Base-by-base conservation (phyloP, 148 eudicot species). In the Persicaria maculosa region DNA sequence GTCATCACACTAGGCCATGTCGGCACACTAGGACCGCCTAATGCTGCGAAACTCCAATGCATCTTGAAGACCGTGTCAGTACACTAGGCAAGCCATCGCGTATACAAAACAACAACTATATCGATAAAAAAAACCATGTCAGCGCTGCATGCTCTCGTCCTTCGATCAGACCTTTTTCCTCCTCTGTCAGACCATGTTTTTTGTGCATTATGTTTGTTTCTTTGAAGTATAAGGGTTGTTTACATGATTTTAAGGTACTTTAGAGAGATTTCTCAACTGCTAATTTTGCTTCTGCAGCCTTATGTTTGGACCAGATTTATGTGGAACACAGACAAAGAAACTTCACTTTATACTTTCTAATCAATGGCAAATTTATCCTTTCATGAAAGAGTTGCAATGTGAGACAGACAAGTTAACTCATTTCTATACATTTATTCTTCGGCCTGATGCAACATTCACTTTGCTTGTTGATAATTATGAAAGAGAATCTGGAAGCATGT, bases 391-490 rank as follows among this genome's bases (percentile, higher is more conserved):
- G 20, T 80, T 94, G 79, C 85, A 88, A 80, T 94, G 98, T 85
- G 98, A 94, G 79, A 94, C 98, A 20, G 98, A 94, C 90, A 91
- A 90, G 80, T 65, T 93, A n/a, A 89, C 94, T n/a, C 98, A 93
- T 88, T 88, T 93, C 72, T 93, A 93, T 82, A 93, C 98, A 6
- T 93, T 93, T 64, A 84, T 93, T 53, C 77, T 93, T 71, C 83
- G 94, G 45, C 98, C 98, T 45, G 98, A 93, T 82, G 94, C 93
- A 78, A 84, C 85, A 65, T 93, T 90, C 79, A 93, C 87, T 80
- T 70, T 93, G 72, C 81, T 91, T 74, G 82, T 93, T 71, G 98
- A 93, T 82, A 89, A 89, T 74, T 87, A 84, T 48, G 98, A 91
- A 78, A 88, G 88, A 81, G 91, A 91, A 75, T 79, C 89, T 70